These are phyloP conservation scores for Irpex sp. DNA, from an alignment of 1,284 basidiomycete species.

Conservation along the genomic window DNA sequence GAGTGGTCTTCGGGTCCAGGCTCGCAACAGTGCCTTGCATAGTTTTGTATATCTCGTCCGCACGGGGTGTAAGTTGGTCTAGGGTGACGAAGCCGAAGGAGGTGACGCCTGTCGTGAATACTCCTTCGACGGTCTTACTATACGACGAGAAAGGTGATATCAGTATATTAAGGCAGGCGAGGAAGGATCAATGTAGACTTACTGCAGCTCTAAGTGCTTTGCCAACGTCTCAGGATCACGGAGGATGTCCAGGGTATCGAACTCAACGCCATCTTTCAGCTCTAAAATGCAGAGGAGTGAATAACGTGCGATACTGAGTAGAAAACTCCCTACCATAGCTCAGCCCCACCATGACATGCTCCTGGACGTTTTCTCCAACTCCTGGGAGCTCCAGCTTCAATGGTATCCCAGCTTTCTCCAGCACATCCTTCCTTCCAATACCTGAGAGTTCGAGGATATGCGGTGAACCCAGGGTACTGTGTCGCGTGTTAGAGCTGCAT, in stretches of 20 bases:
- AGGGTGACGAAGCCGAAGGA: slow-evolving; percentile 19
- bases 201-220: slow-evolving; percentile 25
- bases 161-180: too few species aligned
- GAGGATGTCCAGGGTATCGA: slow-evolving; percentile 24
- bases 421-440: slow-evolving; percentile 32
- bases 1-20: slow-evolving; percentile 14
- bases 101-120: slow-evolving; percentile 19
- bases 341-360: slow-evolving; percentile 27
- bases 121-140: slow-evolving; percentile 17
- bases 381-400: slow-evolving; percentile 33
- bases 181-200: neutral
- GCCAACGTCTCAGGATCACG: slow-evolving; percentile 18
- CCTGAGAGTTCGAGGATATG: slow-evolving; percentile 44
- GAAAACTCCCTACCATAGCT: slow-evolving; percentile 16
- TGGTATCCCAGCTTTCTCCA: slow-evolving; percentile 30
- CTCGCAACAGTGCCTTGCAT: slow-evolving; percentile 14
- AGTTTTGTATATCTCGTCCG: slow-evolving; percentile 14
- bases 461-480: slow-evolving; percentile 31
- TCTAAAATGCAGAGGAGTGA: slow-evolving; percentile 10
- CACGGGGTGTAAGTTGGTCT: slow-evolving; percentile 13
- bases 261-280: slow-evolving; percentile 19
- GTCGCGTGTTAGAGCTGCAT: neutral
- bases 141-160: neutral
- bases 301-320: neutral
- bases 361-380: slow-evolving; percentile 43